phyloP scores from a whole-genome alignment of 371 early-diverging fungal genomes.

The Mortierella sp. region DNA sequence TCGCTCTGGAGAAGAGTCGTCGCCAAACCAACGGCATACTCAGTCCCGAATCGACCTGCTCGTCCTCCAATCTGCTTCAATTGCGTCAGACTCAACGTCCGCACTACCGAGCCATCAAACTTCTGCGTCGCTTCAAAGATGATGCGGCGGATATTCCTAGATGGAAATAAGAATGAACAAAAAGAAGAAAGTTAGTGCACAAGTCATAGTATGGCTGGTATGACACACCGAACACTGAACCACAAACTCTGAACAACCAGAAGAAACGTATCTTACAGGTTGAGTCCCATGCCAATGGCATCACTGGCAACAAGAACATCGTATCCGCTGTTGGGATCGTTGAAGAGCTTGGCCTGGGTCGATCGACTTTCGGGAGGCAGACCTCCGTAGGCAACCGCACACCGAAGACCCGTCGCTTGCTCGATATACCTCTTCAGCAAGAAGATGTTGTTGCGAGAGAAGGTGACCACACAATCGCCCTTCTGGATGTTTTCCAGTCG shows the following conservation, averaged over 20 bases:
- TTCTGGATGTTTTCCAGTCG: conserved; percentile 69
- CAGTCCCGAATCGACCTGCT: conserved; percentile 90
- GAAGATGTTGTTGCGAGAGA: conserved; percentile 88
- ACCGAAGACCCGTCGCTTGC: conserved; percentile 74
- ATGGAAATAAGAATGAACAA: not conserved
- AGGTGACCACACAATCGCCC: conserved; percentile 94
- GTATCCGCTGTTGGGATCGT: conserved; percentile 83
- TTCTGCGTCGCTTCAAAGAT: conserved; percentile 84
- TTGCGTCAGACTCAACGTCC: conserved; percentile 77
- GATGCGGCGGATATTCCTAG: conserved; percentile 88
- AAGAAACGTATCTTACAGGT: conserved; percentile 72
- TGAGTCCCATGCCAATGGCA: conserved; percentile 98
- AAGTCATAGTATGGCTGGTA: not conserved
- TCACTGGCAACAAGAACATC: conserved; percentile 95
- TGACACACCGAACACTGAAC: not conserved
- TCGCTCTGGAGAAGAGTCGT: conserved; percentile 66
- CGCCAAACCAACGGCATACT: conserved; percentile 73
- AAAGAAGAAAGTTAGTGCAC: not conserved
- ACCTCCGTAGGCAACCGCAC: conserved; percentile 95
- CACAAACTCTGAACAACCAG: not conserved
- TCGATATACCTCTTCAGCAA: conserved; percentile 83
- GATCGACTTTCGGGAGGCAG: conserved; percentile 95
- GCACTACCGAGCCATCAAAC: conserved; percentile 76
- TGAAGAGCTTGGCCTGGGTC: conserved; percentile 91
- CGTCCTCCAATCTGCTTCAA: conserved; percentile 96